Evolutionary conservation across 2,329 filamentous ascomycete genomes (phyloP), one percentile per base, ranked within the genome.

Genomic region (Pyricularia sp.): DNA sequence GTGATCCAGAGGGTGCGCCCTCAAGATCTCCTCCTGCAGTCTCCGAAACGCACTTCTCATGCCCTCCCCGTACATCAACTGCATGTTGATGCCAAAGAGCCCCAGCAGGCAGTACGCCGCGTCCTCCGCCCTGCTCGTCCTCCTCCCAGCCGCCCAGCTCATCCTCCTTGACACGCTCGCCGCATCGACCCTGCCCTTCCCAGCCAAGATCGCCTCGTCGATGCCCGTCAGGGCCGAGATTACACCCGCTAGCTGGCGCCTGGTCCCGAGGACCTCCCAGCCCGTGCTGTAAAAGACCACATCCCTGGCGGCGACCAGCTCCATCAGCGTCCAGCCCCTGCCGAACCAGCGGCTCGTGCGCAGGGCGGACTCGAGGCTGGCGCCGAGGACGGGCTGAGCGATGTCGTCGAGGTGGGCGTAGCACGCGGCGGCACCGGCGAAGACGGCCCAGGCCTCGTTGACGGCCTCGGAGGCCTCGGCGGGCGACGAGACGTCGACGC

Each of bases 61-160:
- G 14, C 69, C 71, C 63, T 74, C 73, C 28, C 73, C 73, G 61
- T 74, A 74, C 11, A 70, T 9, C 28, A 73, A 42, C 7, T 71
- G 70, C 70, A 74, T 72, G 65, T 70, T 65, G 20, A 72, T 64
- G 28, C 70, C 68, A 31, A 73, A 73, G 3, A 74, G 67, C 2
- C 72, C 72, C 7, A 74, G 68, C 23, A 74, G 69, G 64, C 70
- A 71, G 70, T 74, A 74, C 3, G 71, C 71, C 20, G 28, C n/a
- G 61, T 74, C 73, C 28, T 74, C 73, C 50, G 68, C 17, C 9
- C 71, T 69, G 12, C 68, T 69, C 1, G 73, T 73, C 59, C 64
- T 26, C 4, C 71, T 69, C 3, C 26, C 3, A 0, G 71, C 42
- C 0, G 72, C 71, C 71, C 72, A 74, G 7, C 69, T 70, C 70